Evolutionary conservation across 805 yeast genomes (phyloP).

Genomic region (Kluyveromyces nonfermentans): DNA sequence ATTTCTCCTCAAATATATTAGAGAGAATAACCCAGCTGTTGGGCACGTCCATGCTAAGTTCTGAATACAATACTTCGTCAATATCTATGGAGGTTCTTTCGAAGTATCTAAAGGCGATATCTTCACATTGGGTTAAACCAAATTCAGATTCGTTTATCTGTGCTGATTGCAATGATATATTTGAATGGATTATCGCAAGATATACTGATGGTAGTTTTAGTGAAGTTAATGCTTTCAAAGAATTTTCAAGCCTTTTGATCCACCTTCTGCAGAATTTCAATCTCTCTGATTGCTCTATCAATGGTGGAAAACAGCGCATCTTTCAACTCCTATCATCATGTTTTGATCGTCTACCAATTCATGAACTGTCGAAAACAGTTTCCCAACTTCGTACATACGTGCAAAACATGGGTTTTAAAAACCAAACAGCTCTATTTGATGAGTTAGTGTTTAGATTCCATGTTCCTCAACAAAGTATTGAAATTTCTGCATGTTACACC

Average conservation of each 20-base stretch:
- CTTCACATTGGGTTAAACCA: conserved; percentile 21
- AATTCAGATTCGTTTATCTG: conserved; percentile 18
- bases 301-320: conserved; percentile 23
- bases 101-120: conserved; percentile 10
- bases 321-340: conserved; percentile 17
- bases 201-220: conserved; percentile 33
- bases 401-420: conserved; percentile 16
- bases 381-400: conserved; percentile 13
- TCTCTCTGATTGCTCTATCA: conserved; percentile 11
- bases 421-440: conserved; percentile 21
- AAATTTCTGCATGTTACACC: conserved; percentile 21
- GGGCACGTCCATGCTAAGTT: conserved; percentile 17
- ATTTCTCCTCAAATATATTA: neutral
- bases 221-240: conserved; percentile 29
- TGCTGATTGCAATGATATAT: conserved; percentile 40
- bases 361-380: conserved; percentile 4
- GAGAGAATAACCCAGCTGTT: conserved; percentile 16
- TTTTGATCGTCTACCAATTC: conserved; percentile 10
- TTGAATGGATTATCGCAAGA: conserved; percentile 36
- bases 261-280: conserved; percentile 22
- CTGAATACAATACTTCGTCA: conserved; percentile 16
- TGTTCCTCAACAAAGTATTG: conserved; percentile 19
- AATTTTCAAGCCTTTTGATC: conserved; percentile 29
- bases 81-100: conserved; percentile 11
- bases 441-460: conserved; percentile 19